Conservation (phyloP, 2,329 filamentous ascomycete species). For the Monilinia aucupariae region DNA sequence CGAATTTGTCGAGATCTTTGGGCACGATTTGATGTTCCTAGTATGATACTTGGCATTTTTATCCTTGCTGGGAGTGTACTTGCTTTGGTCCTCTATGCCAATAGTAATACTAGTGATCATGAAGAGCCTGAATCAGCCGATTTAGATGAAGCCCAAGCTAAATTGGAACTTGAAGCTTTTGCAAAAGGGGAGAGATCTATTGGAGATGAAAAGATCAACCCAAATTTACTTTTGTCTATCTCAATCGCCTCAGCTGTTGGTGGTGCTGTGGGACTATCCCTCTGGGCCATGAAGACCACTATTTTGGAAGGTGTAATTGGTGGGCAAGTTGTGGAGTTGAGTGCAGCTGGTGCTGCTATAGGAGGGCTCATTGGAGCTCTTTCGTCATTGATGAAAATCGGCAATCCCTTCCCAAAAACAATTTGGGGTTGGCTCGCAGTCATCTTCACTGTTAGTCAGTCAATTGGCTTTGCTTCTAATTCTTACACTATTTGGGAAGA, state of each 20-base stretch:
- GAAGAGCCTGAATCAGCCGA: conserved; percentile 52
- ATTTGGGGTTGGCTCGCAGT: conserved; percentile 86
- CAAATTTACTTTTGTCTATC: conserved; percentile 27
- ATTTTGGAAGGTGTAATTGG: conserved; percentile 14
- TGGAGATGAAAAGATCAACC: conserved; percentile 26
- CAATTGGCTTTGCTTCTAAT: conserved; percentile 92
- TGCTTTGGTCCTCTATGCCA: conserved; percentile 68
- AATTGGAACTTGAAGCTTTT: conserved; percentile 45
- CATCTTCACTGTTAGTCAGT: conserved; percentile 77
- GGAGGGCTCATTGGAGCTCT: conserved; percentile 37
- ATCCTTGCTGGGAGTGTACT: conserved; percentile 65
- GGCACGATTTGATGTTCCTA: conserved; percentile 84
- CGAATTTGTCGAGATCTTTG: conserved; percentile 76
- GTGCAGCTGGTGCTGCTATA: conserved; percentile 25
- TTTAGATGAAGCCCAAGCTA: conserved; percentile 54
- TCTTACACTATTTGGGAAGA: conserved; percentile 99
- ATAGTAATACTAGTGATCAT: conserved; percentile 50
- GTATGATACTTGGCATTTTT: conserved; percentile 74
- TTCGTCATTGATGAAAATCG: conserved; percentile 37
- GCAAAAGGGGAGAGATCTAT: conserved; percentile 24
- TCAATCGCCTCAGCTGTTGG: conserved; percentile 28
- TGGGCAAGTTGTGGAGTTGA: conserved; percentile 24
- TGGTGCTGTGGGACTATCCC: conserved; percentile 22
- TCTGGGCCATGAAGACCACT: conserved; percentile 21
- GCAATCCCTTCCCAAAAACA: conserved; percentile 60